Evolutionary conservation across 495 filamentous ascomycete genomes (phyloP), one percentile per base, ranked within the genome.

Genomic region (Cladorrhinum samala): DNA sequence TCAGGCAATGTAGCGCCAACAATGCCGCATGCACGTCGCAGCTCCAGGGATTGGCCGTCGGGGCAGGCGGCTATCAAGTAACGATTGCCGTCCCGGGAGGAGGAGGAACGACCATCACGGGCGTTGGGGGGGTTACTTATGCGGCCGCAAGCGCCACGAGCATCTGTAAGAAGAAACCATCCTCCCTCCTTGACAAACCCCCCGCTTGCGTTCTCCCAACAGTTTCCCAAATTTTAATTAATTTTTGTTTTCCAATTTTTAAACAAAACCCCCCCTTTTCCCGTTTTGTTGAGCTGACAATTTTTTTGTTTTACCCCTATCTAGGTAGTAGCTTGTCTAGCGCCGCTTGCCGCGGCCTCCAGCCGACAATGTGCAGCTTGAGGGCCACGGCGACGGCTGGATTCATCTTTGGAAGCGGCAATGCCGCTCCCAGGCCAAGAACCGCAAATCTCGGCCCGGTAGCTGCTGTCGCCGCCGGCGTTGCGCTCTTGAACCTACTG

Each of bases 1-100:
- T 84, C 65, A 79, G 74, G 36, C 72, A 79, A 43, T 91, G 86
- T 63, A 73, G 80, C 60, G 74, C 70, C 30, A 84, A 87, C 60
- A 86, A 83, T 59, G 68, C 71, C 16, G 76, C 72, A 24, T 91
- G 87, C 59, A 80, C 83, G 0, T 70, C 74, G n/a, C 72, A 73
- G 18, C 66, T 89, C 41, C 75, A 72, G 30, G 81, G 75, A 11
- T 67, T 72, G 16, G 75, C 58, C 7, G 75, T 63, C 30, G 69
- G 77, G n/a, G n/a, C n/a, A n/a, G 74, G 60, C 1, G 75, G 61
- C 20, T 80, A 74, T 40, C 82, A 82, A 19, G 82, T 86, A 36
- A 88, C 84, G 1, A 77, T 86, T 19, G 76, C 77, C 38, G 85
- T 82, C 0, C 76, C 77, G 11, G 76, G 76, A 21, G 74, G 72